Evolutionary conservation across 2,329 filamentous ascomycete genomes (phyloP), one percentile per base, ranked within the genome.

Genomic region (Penicillium sp.): DNA sequence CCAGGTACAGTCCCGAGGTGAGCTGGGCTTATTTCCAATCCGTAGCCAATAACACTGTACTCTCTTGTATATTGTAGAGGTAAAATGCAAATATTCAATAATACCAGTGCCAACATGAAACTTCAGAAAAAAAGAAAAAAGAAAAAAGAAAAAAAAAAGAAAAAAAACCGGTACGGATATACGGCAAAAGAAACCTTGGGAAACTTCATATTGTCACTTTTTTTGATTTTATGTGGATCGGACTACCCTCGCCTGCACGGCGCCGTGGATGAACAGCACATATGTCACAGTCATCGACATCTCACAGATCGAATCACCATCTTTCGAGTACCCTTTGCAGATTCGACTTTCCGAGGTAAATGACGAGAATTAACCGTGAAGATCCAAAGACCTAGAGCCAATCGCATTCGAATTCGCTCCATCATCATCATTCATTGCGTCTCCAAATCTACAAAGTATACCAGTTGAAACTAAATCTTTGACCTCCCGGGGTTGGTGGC

Each of bases 1-100:
- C 54, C 58, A 64, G 62, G 61, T 62, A 62, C 59, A 62, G 42
- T 51, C 54, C 62, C 58, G 49, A 59, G 55, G 47, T 42, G 38
- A 57, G 55, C 56, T 63, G 40, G 63, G n/a, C 59, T 56, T 33
- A 35, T 63, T 63, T 56, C 21, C 40, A 65, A 65, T 35, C 43
- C 21, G 17, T 23, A 38, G 17, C 29, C 29, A 38, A 17, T 37
- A 21, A 19, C 29, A 47, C 45, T 19, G 25, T 29, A 45, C 17
- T 13, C 10, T 21, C 6, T 13, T 25, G 21, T 21, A 50, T 17
- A 21, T 31, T 27, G 49, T 50, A 29, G 21, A 50, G 21, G n/a
- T 23, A 37, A 42, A 51, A 31, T 31, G 6, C 9, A 42, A 23
- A 19, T 31, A 51, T 45, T 6, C 49, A 43, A 43, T 38, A 54